phyloP scores from a whole-genome alignment of 2,329 filamentous ascomycete species.

The Hypocrella siamensis region DNA sequence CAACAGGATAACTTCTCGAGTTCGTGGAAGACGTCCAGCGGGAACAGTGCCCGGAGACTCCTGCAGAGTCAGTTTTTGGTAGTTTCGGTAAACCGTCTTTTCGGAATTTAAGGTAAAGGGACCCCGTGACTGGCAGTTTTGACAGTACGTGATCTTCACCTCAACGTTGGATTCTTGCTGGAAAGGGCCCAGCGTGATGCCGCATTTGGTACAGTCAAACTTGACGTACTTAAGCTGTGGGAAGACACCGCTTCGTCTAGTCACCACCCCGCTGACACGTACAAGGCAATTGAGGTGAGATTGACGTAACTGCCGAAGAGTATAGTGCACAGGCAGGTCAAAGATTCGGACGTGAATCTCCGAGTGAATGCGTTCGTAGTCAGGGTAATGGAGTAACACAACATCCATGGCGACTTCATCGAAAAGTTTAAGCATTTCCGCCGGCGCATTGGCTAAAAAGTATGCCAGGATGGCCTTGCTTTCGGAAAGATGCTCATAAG shows the following conservation, averaged over 20 bases:
- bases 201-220: slow-evolving; percentile 92
- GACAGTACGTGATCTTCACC: slow-evolving; percentile 91
- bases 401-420: slow-evolving; percentile 96
- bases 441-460: slow-evolving; percentile 87
- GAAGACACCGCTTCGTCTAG: slow-evolving; percentile 85
- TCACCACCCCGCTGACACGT: slow-evolving; percentile 88
- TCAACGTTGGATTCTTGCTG: slow-evolving; percentile 95
- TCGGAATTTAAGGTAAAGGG: slow-evolving; percentile 94
- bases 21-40: slow-evolving; percentile 81
- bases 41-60: slow-evolving; percentile 96
- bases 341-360: slow-evolving; percentile 97
- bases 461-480: slow-evolving; percentile 90
- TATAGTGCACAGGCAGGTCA: slow-evolving; percentile 87
- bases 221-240: slow-evolving; percentile 97
- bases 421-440: slow-evolving; percentile 92
- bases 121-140: slow-evolving; percentile 87
- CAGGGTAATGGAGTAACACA: slow-evolving; percentile 86
- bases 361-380: slow-evolving; percentile 93
- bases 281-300: slow-evolving; percentile 92
- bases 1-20: slow-evolving; percentile 85
- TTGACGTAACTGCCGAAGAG: slow-evolving; percentile 84
- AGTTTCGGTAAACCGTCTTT: slow-evolving; percentile 96
- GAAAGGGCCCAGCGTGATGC: slow-evolving; percentile 82
- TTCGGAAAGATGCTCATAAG: slow-evolving; percentile 79
- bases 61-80: slow-evolving; percentile 92